A percentile compares a stretch with the other conserved stretches of the same genome.
These are phyloP conservation scores for Sarocladium strictum DNA, from an alignment of 2,329 filamentous ascomycete species.

Conservation along the genomic window DNA sequence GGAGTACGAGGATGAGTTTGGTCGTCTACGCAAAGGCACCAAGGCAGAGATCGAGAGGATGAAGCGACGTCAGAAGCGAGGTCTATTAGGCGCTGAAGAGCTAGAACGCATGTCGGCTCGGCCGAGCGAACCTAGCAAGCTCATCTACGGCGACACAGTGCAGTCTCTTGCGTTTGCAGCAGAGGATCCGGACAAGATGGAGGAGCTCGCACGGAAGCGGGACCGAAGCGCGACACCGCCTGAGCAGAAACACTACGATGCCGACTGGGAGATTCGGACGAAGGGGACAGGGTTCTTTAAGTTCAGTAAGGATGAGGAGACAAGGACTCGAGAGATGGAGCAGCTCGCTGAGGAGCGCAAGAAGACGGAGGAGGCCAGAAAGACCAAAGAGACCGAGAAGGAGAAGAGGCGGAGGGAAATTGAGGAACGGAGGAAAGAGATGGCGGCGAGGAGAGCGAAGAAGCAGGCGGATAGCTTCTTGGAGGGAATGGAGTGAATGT, in stretches of 20 bases:
- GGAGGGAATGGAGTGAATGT: slow-evolving; percentile 42
- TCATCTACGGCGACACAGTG: slow-evolving; percentile 83
- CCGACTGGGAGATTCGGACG: slow-evolving; percentile 72
- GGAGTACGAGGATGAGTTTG: slow-evolving; percentile 89
- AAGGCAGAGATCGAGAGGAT: slow-evolving; percentile 60
- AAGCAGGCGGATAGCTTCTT: slow-evolving; percentile 70
- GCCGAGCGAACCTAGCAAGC: slow-evolving; percentile 56
- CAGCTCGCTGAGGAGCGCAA: slow-evolving; percentile 60
- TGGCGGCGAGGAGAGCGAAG: slow-evolving; percentile 56
- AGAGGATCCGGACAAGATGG: slow-evolving; percentile 68
- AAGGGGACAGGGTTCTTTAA: slow-evolving; percentile 90
- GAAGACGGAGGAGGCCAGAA: slow-evolving; percentile 60
- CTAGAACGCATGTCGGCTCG: slow-evolving; percentile 64
- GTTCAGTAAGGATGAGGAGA: slow-evolving; percentile 71
- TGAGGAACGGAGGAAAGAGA: slow-evolving; percentile 55
- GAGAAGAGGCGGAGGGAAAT: slow-evolving; percentile 55
- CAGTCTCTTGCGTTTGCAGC: slow-evolving; percentile 80
- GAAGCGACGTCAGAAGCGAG: slow-evolving; percentile 46
- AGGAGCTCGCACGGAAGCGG: slow-evolving; percentile 67
- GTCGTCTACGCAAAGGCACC: slow-evolving; percentile 70
- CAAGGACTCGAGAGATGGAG: slow-evolving; percentile 66
- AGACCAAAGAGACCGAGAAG: slow-evolving; percentile 49
- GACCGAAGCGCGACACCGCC: slow-evolving; percentile 79
- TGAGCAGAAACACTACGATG: slow-evolving; percentile 78
- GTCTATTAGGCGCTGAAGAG: slow-evolving; percentile 50